Evolutionary conservation across 2,329 filamentous ascomycete species (phyloP).

Genomic region (Ceratocystis colombiana): DNA sequence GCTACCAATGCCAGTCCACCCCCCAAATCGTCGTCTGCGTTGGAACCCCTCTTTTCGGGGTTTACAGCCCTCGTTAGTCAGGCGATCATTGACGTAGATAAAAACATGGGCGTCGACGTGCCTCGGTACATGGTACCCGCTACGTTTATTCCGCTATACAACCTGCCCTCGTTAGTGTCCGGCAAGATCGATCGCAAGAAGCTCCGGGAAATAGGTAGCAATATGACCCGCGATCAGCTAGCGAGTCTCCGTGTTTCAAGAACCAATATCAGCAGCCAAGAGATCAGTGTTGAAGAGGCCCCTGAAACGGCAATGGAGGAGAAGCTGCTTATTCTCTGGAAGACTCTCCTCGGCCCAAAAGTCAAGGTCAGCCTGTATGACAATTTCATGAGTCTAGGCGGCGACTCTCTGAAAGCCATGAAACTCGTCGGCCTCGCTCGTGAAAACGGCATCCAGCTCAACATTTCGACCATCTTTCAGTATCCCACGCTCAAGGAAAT

Average conservation of each 20-base stretch:
- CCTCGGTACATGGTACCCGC: constrained; percentile 42
- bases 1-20: constrained; percentile 28
- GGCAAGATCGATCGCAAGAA: constrained; percentile 43
- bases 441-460: constrained; percentile 34
- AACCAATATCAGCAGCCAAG: constrained; percentile 29
- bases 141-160: constrained; percentile 37
- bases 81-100: constrained; percentile 32
- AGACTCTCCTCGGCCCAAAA: constrained; percentile 33
- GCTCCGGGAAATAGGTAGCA: constrained; percentile 38
- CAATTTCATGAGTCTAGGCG: constrained; percentile 41
- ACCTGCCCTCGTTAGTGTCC: constrained; percentile 41
- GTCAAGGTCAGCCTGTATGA: constrained; percentile 33
- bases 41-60: constrained; percentile 28
- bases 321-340: constrained; percentile 35
- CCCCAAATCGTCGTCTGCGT: constrained; percentile 30
- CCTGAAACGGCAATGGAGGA: constrained; percentile 35
- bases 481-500: constrained; percentile 38
- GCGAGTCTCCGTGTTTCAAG: constrained; percentile 23
- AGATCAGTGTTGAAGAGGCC: constrained; percentile 32
- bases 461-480: constrained; percentile 40
- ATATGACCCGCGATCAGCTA: constrained; percentile 33
- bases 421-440: constrained; percentile 39
- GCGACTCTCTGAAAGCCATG: constrained; percentile 46
- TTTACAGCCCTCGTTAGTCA: constrained; percentile 32
- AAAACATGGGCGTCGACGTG: constrained; percentile 32